phyloP scores from a whole-genome alignment of 192 early-diverging fungal species.

The Coemansia sp. region DNA sequence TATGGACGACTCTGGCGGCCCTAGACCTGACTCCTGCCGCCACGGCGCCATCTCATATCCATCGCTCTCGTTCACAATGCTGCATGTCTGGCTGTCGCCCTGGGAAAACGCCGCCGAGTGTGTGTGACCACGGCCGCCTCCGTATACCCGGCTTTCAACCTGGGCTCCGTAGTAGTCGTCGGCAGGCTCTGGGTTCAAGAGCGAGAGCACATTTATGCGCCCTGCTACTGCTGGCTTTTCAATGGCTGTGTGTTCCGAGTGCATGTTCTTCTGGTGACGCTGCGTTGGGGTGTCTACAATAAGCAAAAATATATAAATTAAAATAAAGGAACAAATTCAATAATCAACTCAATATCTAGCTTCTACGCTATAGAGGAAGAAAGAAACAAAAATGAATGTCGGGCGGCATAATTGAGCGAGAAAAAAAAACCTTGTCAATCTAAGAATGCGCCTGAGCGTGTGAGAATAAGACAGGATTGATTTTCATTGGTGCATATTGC shows the following conservation, averaged over 20 bases:
- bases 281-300: background rate
- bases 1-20: conserved; percentile 13
- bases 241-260: background rate
- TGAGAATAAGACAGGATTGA: too few species aligned
- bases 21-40: conserved; percentile 27
- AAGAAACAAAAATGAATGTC: background rate
- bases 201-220: conserved; percentile 5
- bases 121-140: background rate
- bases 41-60: conserved; percentile 24
- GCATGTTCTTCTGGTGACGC: background rate
- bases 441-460: background rate
- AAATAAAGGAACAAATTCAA: conserved; percentile 1
- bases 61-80: conserved; percentile 9
- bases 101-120: background rate
- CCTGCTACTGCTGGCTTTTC: background rate
- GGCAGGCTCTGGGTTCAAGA: conserved; percentile 8
- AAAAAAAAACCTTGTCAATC: background rate
- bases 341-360: background rate
- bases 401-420: background rate
- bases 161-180: background rate
- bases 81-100: background rate
- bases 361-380: background rate
- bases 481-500: too few species aligned
- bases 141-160: background rate
- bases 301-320: background rate